Evolutionary conservation across 257 asterid genomes (phyloP).

Genomic region (Ilex asprella): DNA sequence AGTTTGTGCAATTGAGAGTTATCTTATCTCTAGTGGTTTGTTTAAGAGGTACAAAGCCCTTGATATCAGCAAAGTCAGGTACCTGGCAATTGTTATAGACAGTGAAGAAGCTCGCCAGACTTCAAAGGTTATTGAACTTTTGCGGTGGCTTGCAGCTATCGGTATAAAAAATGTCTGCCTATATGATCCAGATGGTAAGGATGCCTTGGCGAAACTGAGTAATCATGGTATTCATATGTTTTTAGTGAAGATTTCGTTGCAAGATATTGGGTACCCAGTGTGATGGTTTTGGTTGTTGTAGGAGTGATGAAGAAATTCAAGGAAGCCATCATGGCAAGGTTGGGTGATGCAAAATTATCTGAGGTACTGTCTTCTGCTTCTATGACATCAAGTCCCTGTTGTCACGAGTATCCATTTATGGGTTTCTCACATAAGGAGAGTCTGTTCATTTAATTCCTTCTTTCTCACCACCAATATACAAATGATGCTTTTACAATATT

Average conservation of each 20-base stretch:
- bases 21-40: conserved; percentile 59
- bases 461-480: too few relatives aligned
- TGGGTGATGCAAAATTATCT: conserved; percentile 33
- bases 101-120: conserved; percentile 77
- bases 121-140: conserved; percentile 53
- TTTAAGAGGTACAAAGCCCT: conserved; percentile 43
- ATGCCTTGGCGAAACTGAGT: neutral
- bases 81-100: conserved; percentile 85
- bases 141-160: conserved; percentile 62
- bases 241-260: neutral
- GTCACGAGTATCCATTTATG: too few relatives aligned
- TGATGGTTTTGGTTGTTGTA: too few relatives aligned
- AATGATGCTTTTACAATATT: too few relatives aligned
- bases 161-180: conserved; percentile 71
- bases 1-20: conserved; percentile 51
- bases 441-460: too few relatives aligned
- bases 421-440: neutral
- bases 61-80: conserved; percentile 60
- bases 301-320: conserved; percentile 28
- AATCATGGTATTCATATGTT: too few relatives aligned
- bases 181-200: conserved; percentile 77
- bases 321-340: conserved; percentile 46
- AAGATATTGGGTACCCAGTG: neutral
- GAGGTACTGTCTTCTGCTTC: conserved; percentile 36
- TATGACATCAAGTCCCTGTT: neutral